These are phyloP conservation scores for Trichosporon sp. DNA, from an alignment of 1,284 basidiomycete species.

Conservation along the genomic window DNA sequence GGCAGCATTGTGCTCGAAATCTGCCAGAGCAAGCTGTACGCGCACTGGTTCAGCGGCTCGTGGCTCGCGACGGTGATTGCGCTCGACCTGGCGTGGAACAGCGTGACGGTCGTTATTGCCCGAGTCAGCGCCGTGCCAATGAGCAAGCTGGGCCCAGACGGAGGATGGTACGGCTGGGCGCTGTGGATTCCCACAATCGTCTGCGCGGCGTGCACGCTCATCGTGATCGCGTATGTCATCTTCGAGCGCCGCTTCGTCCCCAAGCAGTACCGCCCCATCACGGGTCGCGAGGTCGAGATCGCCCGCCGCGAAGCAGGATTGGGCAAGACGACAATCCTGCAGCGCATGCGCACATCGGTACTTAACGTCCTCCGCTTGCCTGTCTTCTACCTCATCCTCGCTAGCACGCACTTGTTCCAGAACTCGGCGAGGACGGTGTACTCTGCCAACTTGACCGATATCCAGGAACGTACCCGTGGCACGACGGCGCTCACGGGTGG, in stretches of 20 bases:
- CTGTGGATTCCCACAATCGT: conserved; percentile 29
- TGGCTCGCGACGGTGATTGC: conserved; percentile 32
- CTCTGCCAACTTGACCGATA: conserved; percentile 40
- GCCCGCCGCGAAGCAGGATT: conserved; percentile 21
- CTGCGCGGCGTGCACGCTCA: background rate
- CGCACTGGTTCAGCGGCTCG: conserved; percentile 39
- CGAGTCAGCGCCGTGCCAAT: conserved; percentile 37
- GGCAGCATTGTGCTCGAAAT: conserved; percentile 24
- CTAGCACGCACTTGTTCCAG: conserved; percentile 26
- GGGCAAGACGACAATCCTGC: conserved; percentile 7
- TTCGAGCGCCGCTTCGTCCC: conserved; percentile 25
- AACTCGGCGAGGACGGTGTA: conserved; percentile 38
- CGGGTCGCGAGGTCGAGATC: conserved; percentile 20
- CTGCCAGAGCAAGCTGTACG: conserved; percentile 39
- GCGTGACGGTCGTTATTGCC: conserved; percentile 30
- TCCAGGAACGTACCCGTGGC: conserved; percentile 41
- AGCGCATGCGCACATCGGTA: conserved; percentile 1
- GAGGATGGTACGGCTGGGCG: conserved; percentile 35
- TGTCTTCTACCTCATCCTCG: conserved; percentile 18
- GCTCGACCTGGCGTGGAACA: conserved; percentile 38
- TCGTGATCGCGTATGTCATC: conserved; percentile 29
- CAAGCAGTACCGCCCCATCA: conserved; percentile 24
- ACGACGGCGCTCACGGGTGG: conserved; percentile 37
- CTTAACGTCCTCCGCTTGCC: conserved; percentile 13
- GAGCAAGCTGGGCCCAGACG: conserved; percentile 19